These are phyloP conservation scores for Brettanomyces naardenensis DNA, from an alignment of 805 yeast genomes.

Conservation along the genomic window DNA sequence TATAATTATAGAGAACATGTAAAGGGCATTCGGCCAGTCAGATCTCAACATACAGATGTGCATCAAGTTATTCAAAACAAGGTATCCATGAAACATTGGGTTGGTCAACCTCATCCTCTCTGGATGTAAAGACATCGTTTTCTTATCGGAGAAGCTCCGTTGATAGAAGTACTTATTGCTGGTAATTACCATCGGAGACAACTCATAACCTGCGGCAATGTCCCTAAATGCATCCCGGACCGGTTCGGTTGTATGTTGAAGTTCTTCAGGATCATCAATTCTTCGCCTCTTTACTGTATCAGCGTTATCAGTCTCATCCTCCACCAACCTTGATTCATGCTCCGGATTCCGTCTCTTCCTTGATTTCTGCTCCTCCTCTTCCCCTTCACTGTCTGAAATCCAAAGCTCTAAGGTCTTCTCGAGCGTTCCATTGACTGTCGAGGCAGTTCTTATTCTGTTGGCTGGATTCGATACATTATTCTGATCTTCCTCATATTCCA, in stretches of 20 bases:
- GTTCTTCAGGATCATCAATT: not conserved
- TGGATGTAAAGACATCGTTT: not conserved
- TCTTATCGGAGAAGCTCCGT: not conserved
- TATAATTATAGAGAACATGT: constrained; percentile 40
- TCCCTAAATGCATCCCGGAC: not conserved
- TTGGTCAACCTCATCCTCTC: not conserved
- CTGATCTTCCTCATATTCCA: not conserved
- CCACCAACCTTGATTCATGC: not conserved
- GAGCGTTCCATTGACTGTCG: not conserved
- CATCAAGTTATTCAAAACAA: constrained; percentile 27
- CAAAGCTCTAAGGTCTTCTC: constrained; percentile 4
- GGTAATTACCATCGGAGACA: not conserved
- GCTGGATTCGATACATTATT: constrained; percentile 1
- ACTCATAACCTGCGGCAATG: not conserved
- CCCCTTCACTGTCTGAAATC: constrained; percentile 3
- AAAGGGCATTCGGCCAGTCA: constrained; percentile 51
- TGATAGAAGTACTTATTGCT: not conserved
- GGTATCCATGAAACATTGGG: not conserved
- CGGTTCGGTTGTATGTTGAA: not conserved
- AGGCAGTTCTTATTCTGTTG: not conserved
- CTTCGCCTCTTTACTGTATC: not conserved
- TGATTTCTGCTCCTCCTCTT: not conserved
- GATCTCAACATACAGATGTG: constrained; percentile 39
- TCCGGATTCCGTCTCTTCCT: not conserved
- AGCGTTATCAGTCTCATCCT: not conserved